Percentiles rank a stretch among this genome's conserved stretches.
Conservation (phyloP, 108 stramenopile species). For the Aurantiochytrium sp. region DNA sequence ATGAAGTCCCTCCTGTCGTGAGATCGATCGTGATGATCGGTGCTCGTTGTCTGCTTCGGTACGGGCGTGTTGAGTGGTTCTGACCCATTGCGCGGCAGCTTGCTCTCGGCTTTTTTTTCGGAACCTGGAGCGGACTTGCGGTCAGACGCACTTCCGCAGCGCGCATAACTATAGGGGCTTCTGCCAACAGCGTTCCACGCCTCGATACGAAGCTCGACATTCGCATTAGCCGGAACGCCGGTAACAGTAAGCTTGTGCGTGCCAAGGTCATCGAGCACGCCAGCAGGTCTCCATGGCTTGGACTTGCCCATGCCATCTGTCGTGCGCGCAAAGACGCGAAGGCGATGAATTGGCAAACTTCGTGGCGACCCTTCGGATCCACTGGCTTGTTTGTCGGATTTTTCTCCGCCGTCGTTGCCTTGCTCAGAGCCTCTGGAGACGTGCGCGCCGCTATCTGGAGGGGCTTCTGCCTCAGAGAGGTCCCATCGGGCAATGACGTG, state of each 20-base stretch:
- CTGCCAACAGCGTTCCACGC: background rate
- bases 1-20: background rate
- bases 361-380: background rate
- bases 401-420: background rate
- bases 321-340: background rate
- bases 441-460: background rate
- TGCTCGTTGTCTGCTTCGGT: background rate
- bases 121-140: no score
- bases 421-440: no score
- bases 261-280: background rate
- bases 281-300: background rate
- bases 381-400: background rate
- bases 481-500: background rate
- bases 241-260: background rate
- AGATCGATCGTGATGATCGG: background rate
- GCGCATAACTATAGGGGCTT: background rate
- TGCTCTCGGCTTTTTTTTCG: no score
- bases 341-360: background rate
- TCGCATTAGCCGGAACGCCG: background rate
- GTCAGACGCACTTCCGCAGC: background rate
- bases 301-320: background rate
- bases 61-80: background rate
- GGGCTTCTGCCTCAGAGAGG: background rate
- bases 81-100: background rate
- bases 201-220: background rate